Evolutionary conservation across 371 early-diverging fungal species (phyloP).

Genomic region (Lichtheimia ornata): DNA sequence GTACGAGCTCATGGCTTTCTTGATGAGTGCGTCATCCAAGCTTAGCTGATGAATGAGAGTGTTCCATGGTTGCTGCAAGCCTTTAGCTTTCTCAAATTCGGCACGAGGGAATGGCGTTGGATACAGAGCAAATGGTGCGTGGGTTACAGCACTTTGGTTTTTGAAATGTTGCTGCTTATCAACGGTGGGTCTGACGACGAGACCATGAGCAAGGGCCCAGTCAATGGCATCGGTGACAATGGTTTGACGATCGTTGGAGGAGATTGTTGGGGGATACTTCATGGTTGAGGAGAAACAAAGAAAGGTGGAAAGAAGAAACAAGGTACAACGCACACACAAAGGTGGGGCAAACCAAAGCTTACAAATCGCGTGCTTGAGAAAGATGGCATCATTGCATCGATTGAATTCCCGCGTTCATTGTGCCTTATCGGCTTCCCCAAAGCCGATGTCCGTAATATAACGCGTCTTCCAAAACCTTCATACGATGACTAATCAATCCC

Average conservation of each 20-base stretch:
- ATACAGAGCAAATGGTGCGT: constrained; percentile 88
- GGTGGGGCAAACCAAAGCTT: too few relatives aligned
- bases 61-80: constrained; percentile 84
- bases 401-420: too few relatives aligned
- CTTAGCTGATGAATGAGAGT: constrained; percentile 80
- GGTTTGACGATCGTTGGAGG: constrained; percentile 16
- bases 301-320: neutral
- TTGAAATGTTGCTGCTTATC: constrained; percentile 32
- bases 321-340: neutral
- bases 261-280: constrained; percentile 28
- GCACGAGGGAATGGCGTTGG: constrained; percentile 85
- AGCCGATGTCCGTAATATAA: too few relatives aligned
- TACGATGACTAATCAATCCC: too few relatives aligned
- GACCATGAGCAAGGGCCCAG: constrained; percentile 79
- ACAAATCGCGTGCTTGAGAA: too few relatives aligned
- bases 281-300: constrained; percentile 9
- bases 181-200: constrained; percentile 66
- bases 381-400: too few relatives aligned
- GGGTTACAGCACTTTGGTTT: constrained; percentile 55
- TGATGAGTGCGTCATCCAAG: constrained; percentile 75
- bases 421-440: too few relatives aligned
- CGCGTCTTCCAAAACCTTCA: too few relatives aligned
- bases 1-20: constrained; percentile 73
- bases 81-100: constrained; percentile 74
- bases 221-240: constrained; percentile 67